Percentiles rank a stretch among this genome's conserved stretches.
phyloP scores from a whole-genome alignment of 495 filamentous ascomycete species.

The Darksidea phi region DNA sequence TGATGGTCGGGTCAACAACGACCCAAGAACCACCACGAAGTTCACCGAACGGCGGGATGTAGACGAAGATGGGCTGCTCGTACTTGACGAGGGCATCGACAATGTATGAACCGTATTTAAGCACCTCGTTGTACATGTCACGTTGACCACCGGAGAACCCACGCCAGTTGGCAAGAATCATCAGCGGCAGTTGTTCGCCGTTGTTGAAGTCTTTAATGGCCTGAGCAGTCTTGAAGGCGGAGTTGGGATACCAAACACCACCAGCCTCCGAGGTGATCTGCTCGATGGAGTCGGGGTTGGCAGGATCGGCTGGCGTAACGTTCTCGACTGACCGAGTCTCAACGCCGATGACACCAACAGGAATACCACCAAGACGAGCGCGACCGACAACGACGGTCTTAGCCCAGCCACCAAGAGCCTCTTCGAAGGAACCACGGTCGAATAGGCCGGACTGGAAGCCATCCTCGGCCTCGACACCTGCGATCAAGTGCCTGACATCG shows the following conservation, averaged over 20 bases:
- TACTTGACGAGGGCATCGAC: conserved; percentile 97
- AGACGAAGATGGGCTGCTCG: conserved; percentile 97
- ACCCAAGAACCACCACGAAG: conserved; percentile 99
- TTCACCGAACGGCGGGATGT: conserved; percentile 95
- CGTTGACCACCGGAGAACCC: conserved; percentile 99
- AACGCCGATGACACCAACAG: conserved; percentile 96
- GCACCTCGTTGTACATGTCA: conserved; percentile 99
- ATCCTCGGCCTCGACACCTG: conserved; percentile 82
- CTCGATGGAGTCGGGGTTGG: conserved; percentile 97
- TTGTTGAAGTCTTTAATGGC: conserved; percentile 99
- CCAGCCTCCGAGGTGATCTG: conserved; percentile 90
- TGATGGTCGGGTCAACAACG: conserved; percentile 97
- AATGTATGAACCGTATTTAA: conserved; percentile 99
- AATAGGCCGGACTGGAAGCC: conserved; percentile 90
- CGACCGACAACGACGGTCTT: conserved; percentile 95
- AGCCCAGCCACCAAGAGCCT: conserved; percentile 95
- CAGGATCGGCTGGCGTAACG: conserved; percentile 94
- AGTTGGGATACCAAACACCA: conserved; percentile 99
- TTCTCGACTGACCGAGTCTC: conserved; percentile 96
- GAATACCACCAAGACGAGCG: conserved; percentile 94
- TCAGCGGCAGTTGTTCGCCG: conserved; percentile 94
- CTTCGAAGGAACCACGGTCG: conserved; percentile 94
- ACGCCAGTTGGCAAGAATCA: conserved; percentile 99
- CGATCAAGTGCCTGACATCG: conserved; percentile 90
- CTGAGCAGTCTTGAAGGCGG: conserved; percentile 98